Base-by-base conservation (phyloP, 192 early-diverging fungal genomes). In the Geranomyces variabilis region DNA sequence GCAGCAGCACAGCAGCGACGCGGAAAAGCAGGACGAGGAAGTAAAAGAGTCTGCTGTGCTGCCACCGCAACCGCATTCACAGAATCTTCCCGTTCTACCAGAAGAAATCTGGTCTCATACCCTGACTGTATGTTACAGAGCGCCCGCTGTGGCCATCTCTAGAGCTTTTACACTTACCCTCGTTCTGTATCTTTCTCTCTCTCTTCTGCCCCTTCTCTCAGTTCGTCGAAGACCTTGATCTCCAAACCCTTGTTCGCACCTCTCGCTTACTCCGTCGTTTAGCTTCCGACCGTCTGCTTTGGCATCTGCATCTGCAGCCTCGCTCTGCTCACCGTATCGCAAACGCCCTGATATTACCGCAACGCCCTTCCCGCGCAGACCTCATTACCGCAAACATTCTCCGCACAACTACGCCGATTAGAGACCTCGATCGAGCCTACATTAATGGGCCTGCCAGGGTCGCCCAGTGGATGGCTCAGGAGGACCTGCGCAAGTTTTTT, bases 181-280 rank as follows among this genome's bases (percentile, higher is more conserved):
- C n/a, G 28, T 17, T 21, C 19, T 34, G 15, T 30, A 7, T 55
- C 7, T 29, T 34, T 7, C 47, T 24, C 47, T 24, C 36, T 41
- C 10, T 3, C 36, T 10, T 41, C 10, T 41, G 5, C 36, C 36
- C 5, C 10, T 30, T 48, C 26, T 10, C 41, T 10, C 24, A 75
- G 74, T 75, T 75, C 62, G 67, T 71, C 31, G 74, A 75, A 47
- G 74, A 75, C 60, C 51, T 34, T 29, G 74, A 75, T 62, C 68
- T 75, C 45, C 74, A 68, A n/a, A 71, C 67, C 59, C 49, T 75
- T 3, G 43, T 26, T 26, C n/a, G 33, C 24, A 62, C 66, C 41
- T 31, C 26, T 46, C 66, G 49, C 60, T 10, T 66, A 14, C 43
- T 75, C 33, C 74, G 58, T 10, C 26, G 31, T 2, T 55, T 70